These are phyloP conservation scores for Skeletonema costatum DNA, from an alignment of 108 stramenopile genomes.

Conservation along the genomic window DNA sequence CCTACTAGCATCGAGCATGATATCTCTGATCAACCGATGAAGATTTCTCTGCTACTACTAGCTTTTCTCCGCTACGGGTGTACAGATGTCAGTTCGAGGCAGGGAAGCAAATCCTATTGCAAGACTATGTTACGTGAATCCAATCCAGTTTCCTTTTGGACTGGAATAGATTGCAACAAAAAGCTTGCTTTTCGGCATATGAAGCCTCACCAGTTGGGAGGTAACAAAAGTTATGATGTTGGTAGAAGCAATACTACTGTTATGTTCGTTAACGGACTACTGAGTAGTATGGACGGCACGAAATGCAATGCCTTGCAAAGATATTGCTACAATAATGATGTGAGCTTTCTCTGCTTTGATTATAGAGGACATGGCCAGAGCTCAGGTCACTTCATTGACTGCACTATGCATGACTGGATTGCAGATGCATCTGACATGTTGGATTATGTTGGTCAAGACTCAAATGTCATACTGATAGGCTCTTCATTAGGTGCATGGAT, in stretches of 20 bases:
- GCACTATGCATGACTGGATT: background rate
- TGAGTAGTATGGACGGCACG: background rate
- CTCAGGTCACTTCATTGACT: background rate
- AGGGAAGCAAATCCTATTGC: too few species aligned
- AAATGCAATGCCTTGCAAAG: background rate
- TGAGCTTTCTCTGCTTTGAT: background rate
- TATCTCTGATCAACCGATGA: background rate
- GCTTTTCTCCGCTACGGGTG: background rate
- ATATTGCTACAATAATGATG: background rate
- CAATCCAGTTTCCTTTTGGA: background rate
- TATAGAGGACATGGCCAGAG: background rate
- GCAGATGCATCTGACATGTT: slow-evolving; percentile 1
- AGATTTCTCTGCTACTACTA: background rate
- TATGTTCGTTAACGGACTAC: background rate
- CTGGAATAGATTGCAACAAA: background rate
- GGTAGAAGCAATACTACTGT: background rate
- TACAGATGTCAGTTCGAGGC: too few species aligned
- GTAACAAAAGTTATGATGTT: background rate
- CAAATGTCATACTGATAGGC: background rate
- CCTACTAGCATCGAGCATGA: background rate
- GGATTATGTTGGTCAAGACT: background rate
- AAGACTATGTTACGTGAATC: background rate
- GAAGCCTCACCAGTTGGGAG: background rate
- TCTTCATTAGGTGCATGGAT: slow-evolving; percentile 3
- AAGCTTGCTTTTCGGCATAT: background rate